These are phyloP conservation scores for Teratosphaeriaceae sp. DNA, from an alignment of 2,329 filamentous ascomycete genomes.

Conservation along the genomic window DNA sequence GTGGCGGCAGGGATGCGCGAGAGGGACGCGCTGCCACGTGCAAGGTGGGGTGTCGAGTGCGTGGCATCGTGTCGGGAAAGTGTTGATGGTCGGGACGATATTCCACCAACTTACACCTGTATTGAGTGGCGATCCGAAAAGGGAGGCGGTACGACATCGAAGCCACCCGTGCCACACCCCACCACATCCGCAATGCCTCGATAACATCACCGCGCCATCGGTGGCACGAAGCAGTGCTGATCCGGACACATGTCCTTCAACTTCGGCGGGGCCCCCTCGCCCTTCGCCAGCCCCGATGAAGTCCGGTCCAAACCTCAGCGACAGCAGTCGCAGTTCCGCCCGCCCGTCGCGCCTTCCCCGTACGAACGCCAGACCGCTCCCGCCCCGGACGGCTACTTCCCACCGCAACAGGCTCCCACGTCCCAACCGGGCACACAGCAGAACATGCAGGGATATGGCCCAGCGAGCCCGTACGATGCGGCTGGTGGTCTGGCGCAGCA, in stretches of 20 bases:
- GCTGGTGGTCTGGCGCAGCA: constrained; percentile 56
- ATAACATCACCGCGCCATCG: neutral
- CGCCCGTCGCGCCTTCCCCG: constrained; percentile 38
- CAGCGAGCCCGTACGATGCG: constrained; percentile 15
- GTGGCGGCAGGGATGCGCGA: too few species aligned
- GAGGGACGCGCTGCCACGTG: too few species aligned
- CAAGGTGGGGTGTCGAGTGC: too few species aligned
- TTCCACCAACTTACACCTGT: too few species aligned
- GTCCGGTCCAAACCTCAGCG: constrained; percentile 17
- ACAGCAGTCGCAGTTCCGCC: constrained; percentile 28
- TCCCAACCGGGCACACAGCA: constrained; percentile 11
- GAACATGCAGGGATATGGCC: constrained; percentile 14
- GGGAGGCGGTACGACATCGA: too few species aligned
- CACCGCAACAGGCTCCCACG: constrained; percentile 25
- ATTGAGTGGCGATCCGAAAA: neutral
- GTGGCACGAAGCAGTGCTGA: neutral
- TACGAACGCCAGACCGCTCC: constrained; percentile 35
- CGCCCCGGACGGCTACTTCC: constrained; percentile 34
- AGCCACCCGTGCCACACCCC: too few species aligned
- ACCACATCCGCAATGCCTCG: too few species aligned
- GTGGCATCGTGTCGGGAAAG: too few species aligned
- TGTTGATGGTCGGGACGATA: too few species aligned
- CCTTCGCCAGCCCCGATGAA: constrained; percentile 19
- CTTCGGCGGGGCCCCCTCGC: constrained; percentile 16
- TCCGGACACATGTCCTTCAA: constrained; percentile 15